Base-by-base conservation (phyloP, 805 yeast genomes). In the Saturnispora serradocipensis region DNA sequence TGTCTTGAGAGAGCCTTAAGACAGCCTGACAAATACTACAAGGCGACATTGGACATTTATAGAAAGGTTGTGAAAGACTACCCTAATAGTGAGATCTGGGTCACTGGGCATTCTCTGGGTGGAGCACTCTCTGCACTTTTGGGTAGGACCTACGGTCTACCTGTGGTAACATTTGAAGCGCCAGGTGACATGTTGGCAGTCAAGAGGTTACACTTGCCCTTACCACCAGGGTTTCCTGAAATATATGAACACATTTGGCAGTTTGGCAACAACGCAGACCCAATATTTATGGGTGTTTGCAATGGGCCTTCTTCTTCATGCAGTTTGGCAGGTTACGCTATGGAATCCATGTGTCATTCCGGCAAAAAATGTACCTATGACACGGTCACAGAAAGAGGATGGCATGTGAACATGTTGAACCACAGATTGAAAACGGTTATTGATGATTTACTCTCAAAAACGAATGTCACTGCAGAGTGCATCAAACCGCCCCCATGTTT, bases 211-310 rank as follows among this genome's bases (percentile, higher is more conserved):
- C 97, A 90, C 68, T 73, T 93, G 47, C 99, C 99, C 0, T 76
- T 78, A 70, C 95, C 98, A 2, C 99, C 99, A 0, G 96, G 96
- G 1, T 64, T 87, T 13, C 90, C 96, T 0, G 68, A 72, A 7
- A 78, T 82, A 59, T 70, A 80, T 68, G 97, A 90, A 60, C 84
- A 87, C 56, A 78, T 93, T 9, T 93, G 95, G 95, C 97, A 93
- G 64, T 71, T 93, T 63, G 99, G 99, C 3, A 91, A 93, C 65
- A 93, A 93, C 2, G 98, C 97, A 0, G 99, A 93, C 65, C 99
- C 99, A 1, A 87, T 93, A 2, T 93, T 75, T 61, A 85, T 90
- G 91, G 99, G 99, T 0, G 90, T 88, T 8, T 93, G 99, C 65
- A 89, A 86, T 61, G 99, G 99, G 9, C 95, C 93, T 0, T 81